Conservation (phyloP, 768 basidiomycete genomes). For the Boletus eberwhitei region DNA sequence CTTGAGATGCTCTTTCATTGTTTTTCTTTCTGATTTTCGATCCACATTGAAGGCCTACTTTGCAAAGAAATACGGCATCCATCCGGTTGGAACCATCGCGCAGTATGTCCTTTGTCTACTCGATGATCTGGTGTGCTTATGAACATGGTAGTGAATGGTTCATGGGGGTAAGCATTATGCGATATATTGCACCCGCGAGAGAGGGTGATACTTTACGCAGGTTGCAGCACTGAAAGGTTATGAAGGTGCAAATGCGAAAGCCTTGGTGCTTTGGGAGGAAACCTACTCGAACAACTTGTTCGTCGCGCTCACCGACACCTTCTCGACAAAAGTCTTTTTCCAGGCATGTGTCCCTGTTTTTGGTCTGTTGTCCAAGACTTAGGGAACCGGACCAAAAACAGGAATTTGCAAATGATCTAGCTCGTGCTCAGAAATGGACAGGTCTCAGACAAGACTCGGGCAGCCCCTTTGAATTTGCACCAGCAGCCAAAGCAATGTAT, state of each 20-base stretch:
- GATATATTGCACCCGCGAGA: neutral
- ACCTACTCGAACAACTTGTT: conserved; percentile 57
- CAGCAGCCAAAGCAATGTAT: conserved; percentile 70
- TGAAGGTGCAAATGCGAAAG: conserved; percentile 63
- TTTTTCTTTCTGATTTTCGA: neutral
- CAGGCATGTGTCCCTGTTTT: conserved; percentile 41
- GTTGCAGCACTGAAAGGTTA: conserved; percentile 85
- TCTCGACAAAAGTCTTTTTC: conserved; percentile 85
- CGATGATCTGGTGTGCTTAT: conserved; percentile 1
- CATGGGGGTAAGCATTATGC: conserved; percentile 62
- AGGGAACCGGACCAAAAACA: conserved; percentile 22
- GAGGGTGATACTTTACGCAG: conserved; percentile 34
- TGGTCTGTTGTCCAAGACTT: neutral
- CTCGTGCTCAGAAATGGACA: conserved; percentile 68
- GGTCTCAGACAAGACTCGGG: conserved; percentile 94
- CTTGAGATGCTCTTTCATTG: neutral
- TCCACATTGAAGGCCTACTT: conserved; percentile 67
- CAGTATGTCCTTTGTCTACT: conserved; percentile 54
- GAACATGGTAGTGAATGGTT: conserved; percentile 70
- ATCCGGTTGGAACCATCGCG: conserved; percentile 78
- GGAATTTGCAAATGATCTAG: conserved; percentile 58
- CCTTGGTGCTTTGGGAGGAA: conserved; percentile 84
- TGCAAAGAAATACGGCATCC: conserved; percentile 68
- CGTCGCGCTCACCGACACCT: conserved; percentile 92
- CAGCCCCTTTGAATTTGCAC: conserved; percentile 79